Evolutionary conservation across 1,139 yeast species (phyloP).

Genomic region (Suhomyces wounanorum): DNA sequence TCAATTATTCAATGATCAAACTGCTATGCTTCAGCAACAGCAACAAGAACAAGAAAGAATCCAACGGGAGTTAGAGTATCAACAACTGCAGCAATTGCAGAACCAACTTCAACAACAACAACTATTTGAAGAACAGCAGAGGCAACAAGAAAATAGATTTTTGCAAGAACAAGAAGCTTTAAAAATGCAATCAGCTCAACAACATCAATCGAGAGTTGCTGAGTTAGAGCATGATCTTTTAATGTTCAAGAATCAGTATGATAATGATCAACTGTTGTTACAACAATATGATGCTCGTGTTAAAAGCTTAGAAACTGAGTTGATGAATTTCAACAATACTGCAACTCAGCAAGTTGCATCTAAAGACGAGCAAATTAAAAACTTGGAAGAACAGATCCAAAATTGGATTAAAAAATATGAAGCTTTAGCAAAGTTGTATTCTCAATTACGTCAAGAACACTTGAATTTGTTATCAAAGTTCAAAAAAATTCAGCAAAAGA

Average conservation of each 20-base stretch:
- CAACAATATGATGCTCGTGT: slow-evolving; percentile 90
- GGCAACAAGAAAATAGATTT: slow-evolving; percentile 57
- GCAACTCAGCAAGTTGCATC: slow-evolving; percentile 75
- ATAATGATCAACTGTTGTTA: slow-evolving; percentile 79
- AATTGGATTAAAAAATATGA: slow-evolving; percentile 90
- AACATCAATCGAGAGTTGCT: slow-evolving; percentile 76
- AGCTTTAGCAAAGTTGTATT: slow-evolving; percentile 83
- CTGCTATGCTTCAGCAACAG: slow-evolving; percentile 43
- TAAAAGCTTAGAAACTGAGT: slow-evolving; percentile 76
- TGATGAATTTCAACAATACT: slow-evolving; percentile 60
- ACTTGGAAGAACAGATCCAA: slow-evolving; percentile 72
- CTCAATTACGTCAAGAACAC: slow-evolving; percentile 92
- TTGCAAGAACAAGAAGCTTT: slow-evolving; percentile 59
- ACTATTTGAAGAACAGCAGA: slow-evolving; percentile 69
- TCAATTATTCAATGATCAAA: slow-evolving; percentile 48
- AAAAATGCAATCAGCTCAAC: slow-evolving; percentile 71
- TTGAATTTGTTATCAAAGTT: slow-evolving; percentile 75
- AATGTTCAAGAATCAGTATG: slow-evolving; percentile 77
- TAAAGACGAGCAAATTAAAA: slow-evolving; percentile 71
- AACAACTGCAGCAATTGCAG: slow-evolving; percentile 51
- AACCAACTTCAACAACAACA: slow-evolving; percentile 58
- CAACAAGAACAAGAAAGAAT: slow-evolving; percentile 71
- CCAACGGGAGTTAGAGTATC: slow-evolving; percentile 57
- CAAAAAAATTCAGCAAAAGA: slow-evolving; percentile 84
- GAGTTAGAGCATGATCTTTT: slow-evolving; percentile 82